phyloP scores from a whole-genome alignment of 441 rosid genomes.

The Populus hybrid region DNA sequence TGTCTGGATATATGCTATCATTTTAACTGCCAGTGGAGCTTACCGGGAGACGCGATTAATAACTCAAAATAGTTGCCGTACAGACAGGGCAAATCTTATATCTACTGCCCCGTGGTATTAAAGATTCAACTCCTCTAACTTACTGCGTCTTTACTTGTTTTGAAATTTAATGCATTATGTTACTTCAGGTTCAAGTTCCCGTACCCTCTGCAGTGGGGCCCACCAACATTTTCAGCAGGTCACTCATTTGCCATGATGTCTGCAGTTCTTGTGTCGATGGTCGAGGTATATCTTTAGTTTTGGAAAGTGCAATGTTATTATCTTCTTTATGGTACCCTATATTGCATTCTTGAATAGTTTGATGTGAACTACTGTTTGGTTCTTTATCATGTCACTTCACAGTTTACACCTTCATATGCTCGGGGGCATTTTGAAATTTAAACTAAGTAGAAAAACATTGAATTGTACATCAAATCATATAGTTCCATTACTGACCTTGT shows the following conservation, averaged over 20 bases:
- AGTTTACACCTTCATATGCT: not conserved
- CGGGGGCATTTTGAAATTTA: not conserved
- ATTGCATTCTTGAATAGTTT: not conserved
- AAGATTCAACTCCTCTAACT: not conserved
- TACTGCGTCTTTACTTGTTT: not conserved
- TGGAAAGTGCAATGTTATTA: not conserved
- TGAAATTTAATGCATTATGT: slow-evolving; percentile 9
- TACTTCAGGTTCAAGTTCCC: slow-evolving; percentile 81
- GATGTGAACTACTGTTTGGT: slow-evolving; percentile 10
- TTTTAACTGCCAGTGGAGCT: slow-evolving; percentile 94
- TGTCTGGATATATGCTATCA: slow-evolving; percentile 87
- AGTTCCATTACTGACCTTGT: not conserved
- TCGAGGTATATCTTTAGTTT: slow-evolving; percentile 53
- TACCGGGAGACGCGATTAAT: slow-evolving; percentile 64
- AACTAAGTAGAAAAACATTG: not conserved
- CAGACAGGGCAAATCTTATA: slow-evolving; percentile 92
- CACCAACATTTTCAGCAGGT: slow-evolving; percentile 93
- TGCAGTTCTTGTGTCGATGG: slow-evolving; percentile 85
- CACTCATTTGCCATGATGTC: slow-evolving; percentile 99
- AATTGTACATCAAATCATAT: not conserved
- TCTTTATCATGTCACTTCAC: not conserved
- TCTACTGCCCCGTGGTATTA: slow-evolving; percentile 94
- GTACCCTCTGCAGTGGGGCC: slow-evolving; percentile 99
- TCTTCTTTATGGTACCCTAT: slow-evolving; percentile 3
- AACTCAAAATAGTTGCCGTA: slow-evolving; percentile 86